A percentile compares a stretch with the other conserved stretches of the same genome.
Evolutionary conservation across 148 eudicot genomes (phyloP).

Genomic region (Dysphania ambrosioides): DNA sequence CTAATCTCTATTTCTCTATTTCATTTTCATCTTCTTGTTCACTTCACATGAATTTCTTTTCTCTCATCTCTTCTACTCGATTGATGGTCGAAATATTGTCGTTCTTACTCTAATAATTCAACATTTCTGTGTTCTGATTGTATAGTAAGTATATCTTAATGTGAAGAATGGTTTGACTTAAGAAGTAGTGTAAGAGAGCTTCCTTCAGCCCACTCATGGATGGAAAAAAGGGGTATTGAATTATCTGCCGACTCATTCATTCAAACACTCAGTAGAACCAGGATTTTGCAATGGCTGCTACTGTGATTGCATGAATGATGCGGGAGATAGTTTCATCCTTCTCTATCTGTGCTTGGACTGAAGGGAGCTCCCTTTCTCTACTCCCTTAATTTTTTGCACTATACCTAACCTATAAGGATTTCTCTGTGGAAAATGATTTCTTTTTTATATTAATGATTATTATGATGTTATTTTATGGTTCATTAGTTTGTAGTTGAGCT

Average conservation of each 20-base stretch:
- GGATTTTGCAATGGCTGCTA: conserved; percentile 36
- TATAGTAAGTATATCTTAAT: too few relatives aligned
- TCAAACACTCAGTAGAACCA: conserved; percentile 72
- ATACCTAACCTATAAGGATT: neutral
- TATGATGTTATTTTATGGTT: neutral
- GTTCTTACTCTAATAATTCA: too few relatives aligned
- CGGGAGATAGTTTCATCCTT: conserved; percentile 95
- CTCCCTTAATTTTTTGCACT: conserved; percentile 22
- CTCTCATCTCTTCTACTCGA: too few relatives aligned
- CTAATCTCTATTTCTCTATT: too few relatives aligned
- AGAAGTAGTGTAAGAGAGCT: conserved; percentile 70
- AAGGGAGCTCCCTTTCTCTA: conserved; percentile 98
- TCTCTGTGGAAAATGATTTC: neutral
- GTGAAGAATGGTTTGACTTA: too few relatives aligned
- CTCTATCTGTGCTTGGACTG: conserved; percentile 98
- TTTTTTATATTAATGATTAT: neutral
- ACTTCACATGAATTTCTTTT: too few relatives aligned
- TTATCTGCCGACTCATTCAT: conserved; percentile 99
- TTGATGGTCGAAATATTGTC: too few relatives aligned
- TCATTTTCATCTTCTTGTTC: neutral
- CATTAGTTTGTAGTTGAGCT: too few relatives aligned
- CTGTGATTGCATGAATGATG: conserved; percentile 99
- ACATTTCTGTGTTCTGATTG: too few relatives aligned
- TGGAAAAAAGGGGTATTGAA: conserved; percentile 65
- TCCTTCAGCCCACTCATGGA: conserved; percentile 99